Base-by-base conservation (phyloP, 2,329 filamentous ascomycete species). In the Epichloe bromicola region DNA sequence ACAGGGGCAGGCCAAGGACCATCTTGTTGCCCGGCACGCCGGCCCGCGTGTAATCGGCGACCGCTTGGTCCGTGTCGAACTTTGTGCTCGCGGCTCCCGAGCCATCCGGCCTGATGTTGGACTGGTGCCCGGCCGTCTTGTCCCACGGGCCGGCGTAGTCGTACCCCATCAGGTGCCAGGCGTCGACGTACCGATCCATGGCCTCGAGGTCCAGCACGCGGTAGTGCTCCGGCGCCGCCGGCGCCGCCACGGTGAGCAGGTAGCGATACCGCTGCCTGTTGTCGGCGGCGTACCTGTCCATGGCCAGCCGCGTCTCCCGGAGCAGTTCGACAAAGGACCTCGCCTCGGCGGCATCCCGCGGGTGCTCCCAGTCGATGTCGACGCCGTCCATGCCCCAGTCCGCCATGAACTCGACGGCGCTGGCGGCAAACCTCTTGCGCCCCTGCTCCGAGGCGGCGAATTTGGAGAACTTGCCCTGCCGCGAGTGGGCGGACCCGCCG, bases 401-500 rank as follows among this genome's bases (percentile, higher is more conserved):
- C 51, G 81, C 78, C 38, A 94, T 73, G 42, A 93, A 66, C 51
- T 76, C 70, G 4, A 89, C 81, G 7, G 86, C 83, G 19, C 76
- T 80, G 14, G 73, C 65, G 1, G 86, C 87, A 62, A 95, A 94
- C 2, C 56, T 74, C 53, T 70, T 68, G 12, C 87, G 77, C 7
- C 83, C 80, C 5, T 72, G 69, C 1, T 74, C 71, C 0, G 82
- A 83, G 17, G 79, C 79, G 0, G 79, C 80, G 0, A 83, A 77
- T 6, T 70, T 69, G 1, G 79, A 72, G 61, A 91, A 88, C 58
- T 86, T 84, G 49, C 76, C 60, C 39, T 60, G 39, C 39, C 54
- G 67, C 3, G 83, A 86, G 63, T 85, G 88, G 0, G 80, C 86
- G 81, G 83, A 93, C 15, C 88, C 88, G 40, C 88, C 88, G 53